Conservation (phyloP, 768 basidiomycete genomes). For the Leccinum fibrillosum region DNA sequence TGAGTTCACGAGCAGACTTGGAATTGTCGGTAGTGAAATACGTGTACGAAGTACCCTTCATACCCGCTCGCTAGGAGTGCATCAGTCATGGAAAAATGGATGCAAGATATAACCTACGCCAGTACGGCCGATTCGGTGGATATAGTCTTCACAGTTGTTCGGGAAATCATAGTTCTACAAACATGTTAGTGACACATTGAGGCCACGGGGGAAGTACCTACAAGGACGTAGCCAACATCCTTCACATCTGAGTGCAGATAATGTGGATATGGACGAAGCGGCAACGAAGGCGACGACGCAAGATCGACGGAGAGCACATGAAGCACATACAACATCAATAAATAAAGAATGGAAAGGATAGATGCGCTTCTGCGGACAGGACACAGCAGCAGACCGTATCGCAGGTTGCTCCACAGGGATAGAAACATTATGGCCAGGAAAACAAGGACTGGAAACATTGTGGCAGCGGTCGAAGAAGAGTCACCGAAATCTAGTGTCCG, state of each 20-base stretch:
- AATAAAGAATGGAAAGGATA: conserved; percentile 22
- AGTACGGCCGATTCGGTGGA: conserved; percentile 98
- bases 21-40: conserved; percentile 97
- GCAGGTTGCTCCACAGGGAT: conserved; percentile 17
- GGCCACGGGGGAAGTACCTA: conserved; percentile 39
- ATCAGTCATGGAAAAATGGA: conserved; percentile 12
- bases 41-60: conserved; percentile 90
- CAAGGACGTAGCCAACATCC: conserved; percentile 97
- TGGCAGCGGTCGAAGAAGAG: conserved; percentile 21
- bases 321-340: conserved; percentile 36
- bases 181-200: conserved; percentile 5
- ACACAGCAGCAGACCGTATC: conserved; percentile 20
- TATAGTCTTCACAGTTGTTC: conserved; percentile 97
- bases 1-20: conserved; percentile 89
- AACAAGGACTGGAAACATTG: conserved; percentile 20
- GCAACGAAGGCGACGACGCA: conserved; percentile 7
- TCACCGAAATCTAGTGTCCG: conserved; percentile 23
- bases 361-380: conserved; percentile 32
- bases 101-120: conserved; percentile 51
- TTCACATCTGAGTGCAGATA: conserved; percentile 77
- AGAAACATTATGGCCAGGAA: conserved; percentile 25
- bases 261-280: conserved; percentile 26
- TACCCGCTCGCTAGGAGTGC: conserved; percentile 70
- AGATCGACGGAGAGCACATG: conserved; percentile 23
- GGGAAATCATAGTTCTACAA: conserved; percentile 94